These are phyloP conservation scores for Clavispora carvajalis DNA, from an alignment of 805 yeast species.

Conservation along the genomic window DNA sequence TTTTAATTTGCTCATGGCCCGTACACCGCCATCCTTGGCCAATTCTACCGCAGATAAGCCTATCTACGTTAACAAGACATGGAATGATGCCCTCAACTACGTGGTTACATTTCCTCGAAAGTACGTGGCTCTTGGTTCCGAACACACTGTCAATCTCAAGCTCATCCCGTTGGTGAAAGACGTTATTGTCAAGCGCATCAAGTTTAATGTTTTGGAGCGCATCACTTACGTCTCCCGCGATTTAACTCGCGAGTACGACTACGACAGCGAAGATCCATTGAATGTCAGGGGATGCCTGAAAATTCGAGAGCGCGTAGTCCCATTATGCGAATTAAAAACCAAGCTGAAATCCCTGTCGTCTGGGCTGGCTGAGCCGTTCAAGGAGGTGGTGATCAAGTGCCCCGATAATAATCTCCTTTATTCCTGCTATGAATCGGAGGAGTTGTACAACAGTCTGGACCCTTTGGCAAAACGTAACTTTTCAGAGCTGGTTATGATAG, in stretches of 20 bases:
- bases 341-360: constrained; percentile 32
- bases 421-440: constrained; percentile 42
- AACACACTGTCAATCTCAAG: constrained; percentile 56
- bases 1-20: constrained; percentile 42
- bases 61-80: constrained; percentile 65
- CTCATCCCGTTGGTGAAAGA: constrained; percentile 62
- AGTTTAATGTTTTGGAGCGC: constrained; percentile 62
- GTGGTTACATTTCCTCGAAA: constrained; percentile 69
- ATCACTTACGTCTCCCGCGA: constrained; percentile 58
- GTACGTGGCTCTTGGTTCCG: constrained; percentile 59
- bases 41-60: constrained; percentile 64
- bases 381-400: constrained; percentile 56
- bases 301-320: constrained; percentile 45
- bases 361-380: constrained; percentile 40
- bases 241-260: constrained; percentile 49
- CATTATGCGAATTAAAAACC: constrained; percentile 62
- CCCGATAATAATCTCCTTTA: constrained; percentile 58
- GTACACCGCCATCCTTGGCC: constrained; percentile 55
- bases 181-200: constrained; percentile 56
- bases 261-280: constrained; percentile 30
- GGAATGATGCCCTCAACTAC: constrained; percentile 69
- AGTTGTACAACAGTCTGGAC: constrained; percentile 3
- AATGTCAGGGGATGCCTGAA: not conserved
- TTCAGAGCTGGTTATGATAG: constrained; percentile 24
- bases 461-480: constrained; percentile 3